A percentile compares a stretch with the other conserved stretches of the same genome.
These are phyloP conservation scores for Stenogyne calaminthoides DNA, from an alignment of 305 asterid genomes.

Conservation along the genomic window DNA sequence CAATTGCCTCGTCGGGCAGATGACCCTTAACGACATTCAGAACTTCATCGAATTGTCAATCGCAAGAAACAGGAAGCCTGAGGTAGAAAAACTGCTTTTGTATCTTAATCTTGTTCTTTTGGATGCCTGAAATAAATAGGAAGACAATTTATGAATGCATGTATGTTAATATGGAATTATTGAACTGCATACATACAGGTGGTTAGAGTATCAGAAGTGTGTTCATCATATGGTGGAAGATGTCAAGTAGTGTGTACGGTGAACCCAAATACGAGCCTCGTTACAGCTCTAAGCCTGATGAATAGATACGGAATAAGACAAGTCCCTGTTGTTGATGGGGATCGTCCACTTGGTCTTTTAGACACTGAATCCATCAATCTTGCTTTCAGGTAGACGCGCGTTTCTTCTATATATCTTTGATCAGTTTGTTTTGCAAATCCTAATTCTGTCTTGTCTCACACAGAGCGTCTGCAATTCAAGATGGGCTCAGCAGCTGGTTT, in stretches of 20 bases:
- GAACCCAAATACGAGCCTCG: constrained; percentile 66
- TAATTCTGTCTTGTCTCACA: not conserved
- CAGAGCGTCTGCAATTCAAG: constrained; percentile 51
- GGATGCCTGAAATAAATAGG: no score
- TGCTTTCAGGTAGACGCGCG: constrained; percentile 67
- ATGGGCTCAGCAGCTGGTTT: constrained; percentile 41
- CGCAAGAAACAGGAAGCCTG: constrained; percentile 38
- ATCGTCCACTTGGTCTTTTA: constrained; percentile 70
- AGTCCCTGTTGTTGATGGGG: constrained; percentile 62
- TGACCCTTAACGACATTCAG: constrained; percentile 72
- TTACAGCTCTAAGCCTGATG: constrained; percentile 70
- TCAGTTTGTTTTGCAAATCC: not conserved
- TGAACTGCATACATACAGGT: constrained; percentile 47
- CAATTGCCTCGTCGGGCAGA: constrained; percentile 58
- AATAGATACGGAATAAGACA: constrained; percentile 56
- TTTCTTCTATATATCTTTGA: no score
- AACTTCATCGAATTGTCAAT: constrained; percentile 51
- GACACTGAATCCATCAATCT: constrained; percentile 77
- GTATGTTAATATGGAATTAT: constrained; percentile 5
- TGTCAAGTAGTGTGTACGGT: constrained; percentile 51
- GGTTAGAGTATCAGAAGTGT: constrained; percentile 67
- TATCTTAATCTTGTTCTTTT: not conserved
- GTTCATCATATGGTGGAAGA: constrained; percentile 49
- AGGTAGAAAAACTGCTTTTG: constrained; percentile 46
- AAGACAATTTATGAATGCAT: no score